phyloP scores from a whole-genome alignment of 768 basidiomycete genomes.

The Kwoniella bestiolae region DNA sequence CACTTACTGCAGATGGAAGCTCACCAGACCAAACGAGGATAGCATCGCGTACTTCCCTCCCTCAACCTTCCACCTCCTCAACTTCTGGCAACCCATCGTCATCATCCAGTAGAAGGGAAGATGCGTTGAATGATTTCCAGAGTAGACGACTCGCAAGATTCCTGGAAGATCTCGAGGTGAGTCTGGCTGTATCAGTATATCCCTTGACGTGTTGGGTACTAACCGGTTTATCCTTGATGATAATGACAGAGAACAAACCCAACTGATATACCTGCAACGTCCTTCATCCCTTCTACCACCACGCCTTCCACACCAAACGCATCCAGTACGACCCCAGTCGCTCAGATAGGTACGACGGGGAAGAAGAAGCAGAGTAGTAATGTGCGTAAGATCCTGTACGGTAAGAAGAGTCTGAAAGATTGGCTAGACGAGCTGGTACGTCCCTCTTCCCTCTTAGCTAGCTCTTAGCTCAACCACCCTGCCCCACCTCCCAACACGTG shows the following conservation, averaged over 20 bases:
- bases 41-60: neutral
- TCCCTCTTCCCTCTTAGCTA: neutral
- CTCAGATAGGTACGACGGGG: slow-evolving; percentile 39
- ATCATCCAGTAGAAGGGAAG: slow-evolving; percentile 23
- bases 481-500: neutral
- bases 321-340: slow-evolving; percentile 1
- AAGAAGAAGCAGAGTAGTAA: slow-evolving; percentile 54
- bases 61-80: neutral
- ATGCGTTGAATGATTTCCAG: slow-evolving; percentile 45
- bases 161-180: slow-evolving; percentile 53
- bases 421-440: slow-evolving; percentile 53
- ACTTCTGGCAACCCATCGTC: neutral
- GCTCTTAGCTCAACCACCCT: neutral
- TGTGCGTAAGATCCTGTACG: slow-evolving; percentile 47
- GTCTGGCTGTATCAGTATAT: too few species aligned
- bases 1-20: neutral
- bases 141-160: slow-evolving; percentile 39
- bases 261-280: slow-evolving; percentile 50
- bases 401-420: slow-evolving; percentile 50
- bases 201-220: too few species aligned
- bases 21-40: neutral
- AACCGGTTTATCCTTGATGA: too few species aligned
- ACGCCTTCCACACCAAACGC: slow-evolving; percentile 6
- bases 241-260: slow-evolving; percentile 49
- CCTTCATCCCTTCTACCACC: slow-evolving; percentile 34